Percentiles rank a stretch among this genome's conserved stretches.
Evolutionary conservation across 2,329 filamentous ascomycete species (phyloP).

Genomic region (Geosmithia morbida): DNA sequence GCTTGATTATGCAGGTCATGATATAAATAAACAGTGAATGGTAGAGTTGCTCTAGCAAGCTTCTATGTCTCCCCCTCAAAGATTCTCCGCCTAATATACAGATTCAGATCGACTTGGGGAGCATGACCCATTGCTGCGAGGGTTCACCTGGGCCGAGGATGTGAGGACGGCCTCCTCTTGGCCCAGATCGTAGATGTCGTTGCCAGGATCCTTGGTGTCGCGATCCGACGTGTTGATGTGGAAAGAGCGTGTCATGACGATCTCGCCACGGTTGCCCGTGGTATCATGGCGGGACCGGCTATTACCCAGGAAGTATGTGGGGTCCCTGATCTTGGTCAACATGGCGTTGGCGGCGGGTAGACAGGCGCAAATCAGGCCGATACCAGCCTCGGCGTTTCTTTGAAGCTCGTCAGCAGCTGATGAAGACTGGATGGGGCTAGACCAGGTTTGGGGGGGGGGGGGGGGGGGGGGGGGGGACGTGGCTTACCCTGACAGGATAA

Average conservation of each 20-base stretch:
- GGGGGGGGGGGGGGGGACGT: not conserved
- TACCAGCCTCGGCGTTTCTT: constrained; percentile 14
- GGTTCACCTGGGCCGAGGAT: not conserved
- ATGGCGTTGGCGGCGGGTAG: constrained; percentile 12
- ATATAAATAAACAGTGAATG: too few species aligned
- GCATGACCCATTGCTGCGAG: not conserved
- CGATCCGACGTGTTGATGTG: constrained; percentile 8
- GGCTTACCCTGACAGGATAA: constrained; percentile 10
- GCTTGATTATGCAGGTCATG: too few species aligned
- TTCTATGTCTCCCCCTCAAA: not conserved
- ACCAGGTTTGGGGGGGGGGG: not conserved
- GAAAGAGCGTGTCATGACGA: constrained; percentile 13
- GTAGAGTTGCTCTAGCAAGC: too few species aligned
- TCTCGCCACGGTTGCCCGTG: constrained; percentile 8
- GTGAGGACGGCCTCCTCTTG: not conserved
- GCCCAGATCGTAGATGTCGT: not conserved
- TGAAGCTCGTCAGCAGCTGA: too few species aligned
- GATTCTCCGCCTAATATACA: not conserved
- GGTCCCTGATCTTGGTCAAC: constrained; percentile 6
- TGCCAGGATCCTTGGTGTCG: not conserved
- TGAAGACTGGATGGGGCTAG: not conserved
- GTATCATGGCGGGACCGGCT: constrained; percentile 3
- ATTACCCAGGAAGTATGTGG: constrained; percentile 7
- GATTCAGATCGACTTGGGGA: not conserved
- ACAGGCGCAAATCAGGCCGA: constrained; percentile 16